Base-by-base conservation (phyloP, 345 rosid genomes). In the Gossypium sturtianum region DNA sequence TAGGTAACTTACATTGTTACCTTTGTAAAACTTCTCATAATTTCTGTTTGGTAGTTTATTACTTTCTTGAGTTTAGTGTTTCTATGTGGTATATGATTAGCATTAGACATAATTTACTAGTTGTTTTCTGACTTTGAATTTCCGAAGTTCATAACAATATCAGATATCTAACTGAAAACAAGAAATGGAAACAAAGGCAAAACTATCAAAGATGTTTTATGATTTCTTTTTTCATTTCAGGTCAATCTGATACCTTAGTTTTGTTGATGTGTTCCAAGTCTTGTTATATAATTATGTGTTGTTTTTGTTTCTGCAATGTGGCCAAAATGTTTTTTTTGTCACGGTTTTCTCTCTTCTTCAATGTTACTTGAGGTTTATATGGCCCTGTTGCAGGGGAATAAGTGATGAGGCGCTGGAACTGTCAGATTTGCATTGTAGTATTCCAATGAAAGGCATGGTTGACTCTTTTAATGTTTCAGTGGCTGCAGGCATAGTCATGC, bases 371-470 rank as follows among this genome's bases (percentile, higher is more conserved):
- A 65, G 63, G 43, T 64, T 63, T 27, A 13, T 48, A 17, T 22
- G 41, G 23, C n/a, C 11, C 23, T 78, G 57, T 83, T 81, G 79
- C 82, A 92, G 98, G 79, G 98, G 98, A 20, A 87, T 92, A 84
- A 94, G 95, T 75, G 86, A 88, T 3, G 91, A 87, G 82, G 97
- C 98, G 27, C 79, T 91, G 78, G 79, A 79, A 76, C 79, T 92
- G 74, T 92, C 97, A 19, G 95, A 94, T 86, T 72, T 94, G 76
- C 85, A 78, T 75, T 94, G 97, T 78, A 89, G 97, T 79, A 90
- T 92, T 78, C 97, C 95, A 7, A 92, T 94, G 97, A 92, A 91
- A 17, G 98, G 98, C 80, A 92, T 94, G 98, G 97, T 92, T 53
- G 97, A 94, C 83, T 92, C 98, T 43, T 92, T 94, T 79, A 94